Conservation (phyloP, 768 basidiomycete genomes). For the Ramaria sp. region DNA sequence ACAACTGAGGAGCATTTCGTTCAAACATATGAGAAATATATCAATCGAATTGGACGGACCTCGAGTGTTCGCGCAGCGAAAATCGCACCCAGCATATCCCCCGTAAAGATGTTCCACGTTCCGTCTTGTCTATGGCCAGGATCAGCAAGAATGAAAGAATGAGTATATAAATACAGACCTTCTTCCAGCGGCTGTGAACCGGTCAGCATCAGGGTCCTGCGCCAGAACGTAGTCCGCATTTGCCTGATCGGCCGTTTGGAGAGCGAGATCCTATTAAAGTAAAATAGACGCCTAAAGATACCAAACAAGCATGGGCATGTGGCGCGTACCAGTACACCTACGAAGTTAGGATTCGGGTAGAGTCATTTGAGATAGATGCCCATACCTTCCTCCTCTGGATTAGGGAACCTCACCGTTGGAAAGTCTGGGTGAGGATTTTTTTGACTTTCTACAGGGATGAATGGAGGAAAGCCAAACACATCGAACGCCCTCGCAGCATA, state of each 20-base stretch:
- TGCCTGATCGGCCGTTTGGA: conserved; percentile 44
- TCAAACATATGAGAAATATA: not conserved
- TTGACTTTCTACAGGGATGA: conserved; percentile 55
- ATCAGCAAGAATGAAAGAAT: not conserved
- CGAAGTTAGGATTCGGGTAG: conserved; percentile 4
- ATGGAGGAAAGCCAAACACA: conserved; percentile 45
- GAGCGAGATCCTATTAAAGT: conserved; percentile 52
- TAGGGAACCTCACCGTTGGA: conserved; percentile 76
- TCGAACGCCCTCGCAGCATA: conserved; percentile 50
- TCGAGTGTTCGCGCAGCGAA: conserved; percentile 34
- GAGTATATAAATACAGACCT: conserved; percentile 25
- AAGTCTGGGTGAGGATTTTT: conserved; percentile 73
- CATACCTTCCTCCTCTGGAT: conserved; percentile 82
- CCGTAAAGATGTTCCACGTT: conserved; percentile 64
- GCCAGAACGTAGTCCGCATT: conserved; percentile 62
- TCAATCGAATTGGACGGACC: not conserved
- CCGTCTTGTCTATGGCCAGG: conserved; percentile 28
- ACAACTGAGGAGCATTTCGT: conserved; percentile 14
- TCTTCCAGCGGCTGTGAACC: conserved; percentile 70
- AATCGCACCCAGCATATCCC: conserved; percentile 67
- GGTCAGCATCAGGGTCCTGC: conserved; percentile 83
- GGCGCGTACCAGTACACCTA: conserved; percentile 18
- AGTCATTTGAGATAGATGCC: not conserved
- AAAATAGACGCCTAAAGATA: not conserved
- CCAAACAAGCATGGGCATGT: not conserved